phyloP scores from a whole-genome alignment of 148 eudicot species.

The Persicaria tinctoria region DNA sequence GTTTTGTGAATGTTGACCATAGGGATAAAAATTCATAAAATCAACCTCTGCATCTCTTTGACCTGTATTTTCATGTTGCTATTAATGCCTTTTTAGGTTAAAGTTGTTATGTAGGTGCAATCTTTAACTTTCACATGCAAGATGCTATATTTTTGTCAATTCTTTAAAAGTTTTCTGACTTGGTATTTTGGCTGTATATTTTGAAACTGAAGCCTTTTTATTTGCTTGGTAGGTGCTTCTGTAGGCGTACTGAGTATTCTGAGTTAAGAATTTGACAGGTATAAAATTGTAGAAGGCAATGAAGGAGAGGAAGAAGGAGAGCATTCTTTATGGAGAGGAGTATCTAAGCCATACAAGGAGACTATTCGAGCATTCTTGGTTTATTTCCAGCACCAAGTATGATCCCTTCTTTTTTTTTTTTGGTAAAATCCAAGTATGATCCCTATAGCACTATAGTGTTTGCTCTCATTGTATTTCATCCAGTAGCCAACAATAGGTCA shows the following conservation, averaged over 20 bases:
- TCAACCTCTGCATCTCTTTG: not conserved
- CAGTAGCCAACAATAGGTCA: not conserved
- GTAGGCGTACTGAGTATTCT: conserved; percentile 22
- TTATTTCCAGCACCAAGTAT: conserved; percentile 93
- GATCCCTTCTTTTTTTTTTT: not conserved
- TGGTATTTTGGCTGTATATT: not conserved
- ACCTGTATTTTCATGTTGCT: not conserved
- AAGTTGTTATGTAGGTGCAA: not conserved
- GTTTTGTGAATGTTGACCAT: not conserved
- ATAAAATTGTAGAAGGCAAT: conserved; percentile 58
- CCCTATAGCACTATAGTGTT: not conserved
- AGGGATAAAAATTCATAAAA: not conserved
- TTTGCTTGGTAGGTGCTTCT: conserved; percentile 22
- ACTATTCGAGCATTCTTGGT: conserved; percentile 79
- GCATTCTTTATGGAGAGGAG: conserved; percentile 77
- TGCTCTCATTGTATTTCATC: conserved; percentile 1
- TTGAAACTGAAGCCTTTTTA: conserved; percentile 11
- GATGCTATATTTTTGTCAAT: not conserved
- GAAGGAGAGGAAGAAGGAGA: conserved; percentile 32
- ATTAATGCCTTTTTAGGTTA: not conserved
- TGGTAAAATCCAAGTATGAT: conserved; percentile 42
- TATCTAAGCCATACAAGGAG: conserved; percentile 91
- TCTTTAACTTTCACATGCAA: not conserved
- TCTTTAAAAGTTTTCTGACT: not conserved
- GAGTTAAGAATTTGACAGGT: conserved; percentile 53